A percentile compares a stretch with the other conserved stretches of the same genome.
Evolutionary conservation across 2,329 filamentous ascomycete species (phyloP).

Genomic region (Calonectria ilicicola): DNA sequence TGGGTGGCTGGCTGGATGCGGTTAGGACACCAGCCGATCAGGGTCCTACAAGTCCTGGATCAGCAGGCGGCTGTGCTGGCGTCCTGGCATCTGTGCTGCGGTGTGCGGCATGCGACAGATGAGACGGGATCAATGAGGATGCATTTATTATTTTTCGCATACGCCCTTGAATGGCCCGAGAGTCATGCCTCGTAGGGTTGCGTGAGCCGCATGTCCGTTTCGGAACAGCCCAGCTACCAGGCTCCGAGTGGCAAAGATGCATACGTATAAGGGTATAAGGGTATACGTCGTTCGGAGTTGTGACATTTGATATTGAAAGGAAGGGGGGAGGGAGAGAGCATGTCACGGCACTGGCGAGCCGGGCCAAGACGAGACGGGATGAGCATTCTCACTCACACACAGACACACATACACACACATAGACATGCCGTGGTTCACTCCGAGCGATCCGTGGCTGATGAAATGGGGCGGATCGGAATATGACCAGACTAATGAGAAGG

Average conservation of each 20-base stretch:
- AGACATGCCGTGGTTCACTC: slow-evolving; percentile 36
- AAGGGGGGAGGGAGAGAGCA: neutral
- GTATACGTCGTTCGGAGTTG: neutral
- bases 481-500: slow-evolving; percentile 13
- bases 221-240: neutral
- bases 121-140: neutral
- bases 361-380: slow-evolving; percentile 19
- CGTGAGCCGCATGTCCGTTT: neutral
- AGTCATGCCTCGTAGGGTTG: neutral
- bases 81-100: neutral
- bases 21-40: slow-evolving; percentile 2
- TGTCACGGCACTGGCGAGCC: slow-evolving; percentile 15
- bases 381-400: neutral
- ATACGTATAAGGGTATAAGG: neutral
- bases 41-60: neutral
- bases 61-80: neutral
- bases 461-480: slow-evolving; percentile 14
- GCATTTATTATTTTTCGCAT: neutral
- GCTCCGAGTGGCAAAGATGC: neutral
- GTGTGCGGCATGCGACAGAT: neutral
- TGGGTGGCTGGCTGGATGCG: neutral
- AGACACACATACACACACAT: neutral
- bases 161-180: neutral
- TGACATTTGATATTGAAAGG: neutral
- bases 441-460: slow-evolving; percentile 36